phyloP scores from a whole-genome alignment of 768 basidiomycete species.

The Clitopilus passeckerianus region DNA sequence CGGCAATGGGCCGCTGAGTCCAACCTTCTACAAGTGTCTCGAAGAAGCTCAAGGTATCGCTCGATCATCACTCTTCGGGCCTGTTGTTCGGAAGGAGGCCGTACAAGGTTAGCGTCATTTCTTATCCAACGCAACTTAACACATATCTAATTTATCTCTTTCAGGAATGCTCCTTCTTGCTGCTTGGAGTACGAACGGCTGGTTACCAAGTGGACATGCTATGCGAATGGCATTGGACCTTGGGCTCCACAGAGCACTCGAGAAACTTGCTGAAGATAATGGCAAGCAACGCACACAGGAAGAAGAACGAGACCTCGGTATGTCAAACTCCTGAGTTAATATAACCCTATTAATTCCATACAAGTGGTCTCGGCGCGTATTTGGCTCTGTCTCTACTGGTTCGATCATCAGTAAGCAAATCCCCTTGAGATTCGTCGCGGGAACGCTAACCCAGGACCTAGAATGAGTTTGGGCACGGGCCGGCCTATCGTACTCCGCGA shows the following conservation, averaged over 20 bases:
- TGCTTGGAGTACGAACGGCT: slow-evolving; percentile 92
- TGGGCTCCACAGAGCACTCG: slow-evolving; percentile 86
- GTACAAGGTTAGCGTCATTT: slow-evolving; percentile 63
- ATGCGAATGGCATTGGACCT: slow-evolving; percentile 96
- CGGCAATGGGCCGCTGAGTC: slow-evolving; percentile 79
- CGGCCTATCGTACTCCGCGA: slow-evolving; percentile 87
- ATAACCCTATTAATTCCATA: slow-evolving; percentile 1
- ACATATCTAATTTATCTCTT: slow-evolving; percentile 10
- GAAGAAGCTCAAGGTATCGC: slow-evolving; percentile 97
- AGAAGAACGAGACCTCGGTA: slow-evolving; percentile 84
- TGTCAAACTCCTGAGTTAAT: slow-evolving; percentile 10
- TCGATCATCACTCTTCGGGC: slow-evolving; percentile 88
- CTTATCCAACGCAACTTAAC: slow-evolving; percentile 10
- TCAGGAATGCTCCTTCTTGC: slow-evolving; percentile 87
- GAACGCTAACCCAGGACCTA: slow-evolving; percentile 20
- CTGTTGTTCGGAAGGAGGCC: slow-evolving; percentile 91
- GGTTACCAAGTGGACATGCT: slow-evolving; percentile 93
- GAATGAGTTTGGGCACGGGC: slow-evolving; percentile 90
- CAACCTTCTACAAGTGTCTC: slow-evolving; percentile 85
- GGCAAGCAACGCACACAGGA: slow-evolving; percentile 70
- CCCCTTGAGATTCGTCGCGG: slow-evolving; percentile 1
- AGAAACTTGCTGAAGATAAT: slow-evolving; percentile 78
- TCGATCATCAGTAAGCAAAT: slow-evolving; percentile 81
- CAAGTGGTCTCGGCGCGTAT: slow-evolving; percentile 88
- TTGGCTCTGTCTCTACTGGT: slow-evolving; percentile 95